phyloP scores from a whole-genome alignment of 352 stramenopile genomes.

The Blastocystis sp. region DNA sequence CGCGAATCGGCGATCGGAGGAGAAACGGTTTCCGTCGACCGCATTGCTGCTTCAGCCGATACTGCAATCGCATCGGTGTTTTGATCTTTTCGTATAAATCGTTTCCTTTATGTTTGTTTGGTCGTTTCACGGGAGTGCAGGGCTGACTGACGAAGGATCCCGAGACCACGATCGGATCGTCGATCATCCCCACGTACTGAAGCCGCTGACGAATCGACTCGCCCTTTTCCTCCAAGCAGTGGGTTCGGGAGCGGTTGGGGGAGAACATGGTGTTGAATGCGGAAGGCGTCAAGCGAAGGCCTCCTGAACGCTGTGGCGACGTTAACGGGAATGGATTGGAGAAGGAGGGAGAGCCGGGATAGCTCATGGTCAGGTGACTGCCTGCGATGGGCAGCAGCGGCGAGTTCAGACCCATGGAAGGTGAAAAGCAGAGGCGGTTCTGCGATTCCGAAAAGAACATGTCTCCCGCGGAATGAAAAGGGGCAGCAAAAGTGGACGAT shows the following conservation, averaged over 20 bases:
- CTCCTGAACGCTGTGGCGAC: no score
- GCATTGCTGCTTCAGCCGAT: slow-evolving; percentile 38
- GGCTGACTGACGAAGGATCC: background rate
- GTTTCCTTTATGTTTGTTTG: background rate
- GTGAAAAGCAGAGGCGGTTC: background rate
- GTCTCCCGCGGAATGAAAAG: no score
- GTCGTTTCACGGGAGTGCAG: background rate
- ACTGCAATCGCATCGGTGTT: slow-evolving; percentile 51
- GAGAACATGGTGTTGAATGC: slow-evolving; percentile 19
- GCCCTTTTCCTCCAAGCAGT: background rate
- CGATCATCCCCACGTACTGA: slow-evolving; percentile 33
- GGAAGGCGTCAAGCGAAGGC: background rate
- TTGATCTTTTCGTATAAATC: background rate
- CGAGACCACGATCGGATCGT: background rate
- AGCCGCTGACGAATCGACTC: background rate
- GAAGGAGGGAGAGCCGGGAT: background rate
- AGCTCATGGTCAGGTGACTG: background rate
- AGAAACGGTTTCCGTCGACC: background rate
- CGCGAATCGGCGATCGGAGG: slow-evolving; percentile 5
- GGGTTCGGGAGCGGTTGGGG: background rate
- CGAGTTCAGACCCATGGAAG: background rate
- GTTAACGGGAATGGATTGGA: no score
- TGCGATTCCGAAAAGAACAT: background rate
- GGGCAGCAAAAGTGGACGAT: slow-evolving; percentile 17
- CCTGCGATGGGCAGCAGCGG: background rate